Evolutionary conservation across 768 basidiomycete species (phyloP).

Genomic region (Jaapia argillacea): DNA sequence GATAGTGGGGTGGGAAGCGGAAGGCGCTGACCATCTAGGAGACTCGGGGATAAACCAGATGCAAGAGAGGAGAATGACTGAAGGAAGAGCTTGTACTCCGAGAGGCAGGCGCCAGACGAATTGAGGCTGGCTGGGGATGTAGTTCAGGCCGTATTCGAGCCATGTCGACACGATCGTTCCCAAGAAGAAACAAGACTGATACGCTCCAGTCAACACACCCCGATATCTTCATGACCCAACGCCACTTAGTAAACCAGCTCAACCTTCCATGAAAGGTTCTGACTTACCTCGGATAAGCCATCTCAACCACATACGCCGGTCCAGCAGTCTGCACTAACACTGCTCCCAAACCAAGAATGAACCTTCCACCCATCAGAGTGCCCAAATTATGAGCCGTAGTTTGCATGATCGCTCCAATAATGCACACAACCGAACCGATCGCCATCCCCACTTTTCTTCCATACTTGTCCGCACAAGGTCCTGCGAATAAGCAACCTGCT

Average conservation of each 20-base stretch:
- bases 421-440: conserved; percentile 11
- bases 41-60: neutral
- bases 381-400: conserved; percentile 9
- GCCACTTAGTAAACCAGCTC: conserved; percentile 3
- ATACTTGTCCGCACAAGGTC: conserved; percentile 11
- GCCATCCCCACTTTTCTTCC: conserved; percentile 18
- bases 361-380: conserved; percentile 13
- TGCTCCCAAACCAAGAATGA: conserved; percentile 10
- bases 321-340: conserved; percentile 8
- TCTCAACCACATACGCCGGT: conserved; percentile 2
- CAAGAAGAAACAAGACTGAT: conserved; percentile 11
- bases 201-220: conserved; percentile 11
- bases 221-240: conserved; percentile 10
- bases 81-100: neutral
- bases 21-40: neutral
- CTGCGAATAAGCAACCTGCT: conserved; percentile 15
- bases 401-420: conserved; percentile 10
- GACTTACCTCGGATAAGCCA: conserved; percentile 2
- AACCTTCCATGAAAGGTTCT: neutral
- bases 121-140: conserved; percentile 4
- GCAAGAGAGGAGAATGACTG: neutral
- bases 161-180: conserved; percentile 2
- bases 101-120: conserved; percentile 23
- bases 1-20: conserved; percentile 17
- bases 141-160: conserved; percentile 5